phyloP scores from a whole-genome alignment of 2,329 filamentous ascomycete species.

The Colletotrichum brevisporum region DNA sequence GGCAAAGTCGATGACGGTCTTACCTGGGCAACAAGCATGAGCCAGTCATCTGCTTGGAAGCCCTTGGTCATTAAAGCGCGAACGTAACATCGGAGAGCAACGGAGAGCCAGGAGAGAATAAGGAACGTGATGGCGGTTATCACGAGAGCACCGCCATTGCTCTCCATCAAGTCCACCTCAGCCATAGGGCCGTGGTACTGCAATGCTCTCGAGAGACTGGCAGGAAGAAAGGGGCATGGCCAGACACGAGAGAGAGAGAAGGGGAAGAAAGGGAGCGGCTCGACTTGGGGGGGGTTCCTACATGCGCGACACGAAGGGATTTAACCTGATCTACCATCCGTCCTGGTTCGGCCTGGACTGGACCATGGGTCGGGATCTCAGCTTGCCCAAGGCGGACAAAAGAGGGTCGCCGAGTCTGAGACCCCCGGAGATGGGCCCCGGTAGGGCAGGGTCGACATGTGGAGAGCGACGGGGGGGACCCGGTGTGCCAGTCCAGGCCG shows the following conservation, averaged over 20 bases:
- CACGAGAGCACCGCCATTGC: constrained; percentile 56
- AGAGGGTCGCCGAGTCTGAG: constrained; percentile 26
- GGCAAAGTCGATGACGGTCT: constrained; percentile 29
- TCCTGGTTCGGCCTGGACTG: background rate
- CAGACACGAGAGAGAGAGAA: background rate
- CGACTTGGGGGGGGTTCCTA: background rate
- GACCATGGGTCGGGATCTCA: constrained; percentile 16
- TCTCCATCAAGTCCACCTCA: constrained; percentile 52
- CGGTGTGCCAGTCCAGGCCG: constrained; percentile 1
- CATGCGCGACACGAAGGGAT: constrained; percentile 17
- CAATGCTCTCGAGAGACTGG: constrained; percentile 20
- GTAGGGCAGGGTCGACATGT: constrained; percentile 33
- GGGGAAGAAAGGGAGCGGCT: background rate
- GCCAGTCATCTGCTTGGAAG: constrained; percentile 67
- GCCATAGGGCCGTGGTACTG: constrained; percentile 47
- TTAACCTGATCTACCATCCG: constrained; percentile 15
- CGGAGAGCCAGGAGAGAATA: constrained; percentile 57
- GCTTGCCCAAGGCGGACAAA: constrained; percentile 20
- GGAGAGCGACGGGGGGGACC: constrained; percentile 27
- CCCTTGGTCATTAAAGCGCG: constrained; percentile 58
- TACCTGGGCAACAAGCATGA: constrained; percentile 66
- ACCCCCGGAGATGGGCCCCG: constrained; percentile 30
- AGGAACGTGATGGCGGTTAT: constrained; percentile 55
- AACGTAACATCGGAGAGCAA: constrained; percentile 60
- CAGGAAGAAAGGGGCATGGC: constrained; percentile 28